Evolutionary conservation across 768 basidiomycete species (phyloP).

Genomic region (Rhizopogon sp.): DNA sequence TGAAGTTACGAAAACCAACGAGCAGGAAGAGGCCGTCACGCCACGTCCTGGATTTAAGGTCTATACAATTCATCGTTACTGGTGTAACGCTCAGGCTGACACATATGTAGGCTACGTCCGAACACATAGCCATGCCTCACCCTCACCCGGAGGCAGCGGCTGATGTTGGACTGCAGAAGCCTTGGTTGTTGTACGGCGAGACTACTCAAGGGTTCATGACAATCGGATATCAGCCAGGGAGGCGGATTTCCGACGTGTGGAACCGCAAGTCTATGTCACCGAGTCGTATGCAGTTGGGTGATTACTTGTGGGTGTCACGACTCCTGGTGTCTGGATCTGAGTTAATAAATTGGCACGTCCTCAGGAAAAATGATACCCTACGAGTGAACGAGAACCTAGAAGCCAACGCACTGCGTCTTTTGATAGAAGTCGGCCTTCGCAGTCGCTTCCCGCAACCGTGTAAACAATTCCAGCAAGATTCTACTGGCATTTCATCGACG

Average conservation of each 20-base stretch:
- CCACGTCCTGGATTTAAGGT: conserved; percentile 44
- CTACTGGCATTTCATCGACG: background rate
- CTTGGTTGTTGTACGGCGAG: conserved; percentile 36
- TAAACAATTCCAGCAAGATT: conserved; percentile 16
- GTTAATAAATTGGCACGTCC: background rate
- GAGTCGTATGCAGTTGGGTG: conserved; percentile 9
- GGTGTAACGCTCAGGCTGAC: background rate
- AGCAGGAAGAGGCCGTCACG: conserved; percentile 48
- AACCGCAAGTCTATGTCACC: background rate
- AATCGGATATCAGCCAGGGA: conserved; percentile 14
- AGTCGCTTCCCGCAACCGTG: conserved; percentile 20
- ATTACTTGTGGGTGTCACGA: conserved; percentile 14
- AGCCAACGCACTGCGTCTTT: conserved; percentile 19
- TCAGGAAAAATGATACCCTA: conserved; percentile 20
- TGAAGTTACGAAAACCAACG: conserved; percentile 48
- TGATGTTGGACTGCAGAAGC: conserved; percentile 9
- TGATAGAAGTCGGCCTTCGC: conserved; percentile 24
- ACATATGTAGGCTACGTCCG: conserved; percentile 8
- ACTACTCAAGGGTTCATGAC: conserved; percentile 37
- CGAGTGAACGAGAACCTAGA: conserved; percentile 17
- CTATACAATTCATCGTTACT: background rate
- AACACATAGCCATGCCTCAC: conserved; percentile 7
- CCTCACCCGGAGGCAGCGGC: conserved; percentile 4
- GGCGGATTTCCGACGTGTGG: background rate
- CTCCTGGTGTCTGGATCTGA: background rate